Evolutionary conservation across 2,329 filamentous ascomycete species (phyloP).

Genomic region (Colletotrichum truncatum): DNA sequence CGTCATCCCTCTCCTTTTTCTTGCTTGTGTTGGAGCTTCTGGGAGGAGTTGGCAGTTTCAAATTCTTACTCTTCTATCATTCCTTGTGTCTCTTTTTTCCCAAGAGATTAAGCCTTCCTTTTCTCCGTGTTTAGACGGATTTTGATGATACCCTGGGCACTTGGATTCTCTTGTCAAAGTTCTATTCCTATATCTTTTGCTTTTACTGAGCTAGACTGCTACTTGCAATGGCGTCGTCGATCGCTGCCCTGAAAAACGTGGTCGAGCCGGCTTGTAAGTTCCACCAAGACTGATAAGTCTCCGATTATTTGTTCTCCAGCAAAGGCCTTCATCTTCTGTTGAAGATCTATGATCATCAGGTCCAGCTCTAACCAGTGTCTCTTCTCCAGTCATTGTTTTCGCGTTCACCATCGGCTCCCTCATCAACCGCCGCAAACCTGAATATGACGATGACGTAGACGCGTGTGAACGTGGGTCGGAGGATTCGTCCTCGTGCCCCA

Average conservation of each 20-base stretch:
- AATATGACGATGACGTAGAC: slow-evolving; percentile 20
- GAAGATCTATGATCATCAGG: not conserved
- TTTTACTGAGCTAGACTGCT: not conserved
- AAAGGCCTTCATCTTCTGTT: not conserved
- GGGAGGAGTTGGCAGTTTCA: slow-evolving; percentile 1
- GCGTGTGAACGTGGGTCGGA: slow-evolving; percentile 23
- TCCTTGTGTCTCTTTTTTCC: not conserved
- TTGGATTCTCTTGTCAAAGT: not conserved
- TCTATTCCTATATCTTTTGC: not conserved
- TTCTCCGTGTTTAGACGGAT: not conserved
- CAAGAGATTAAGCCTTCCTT: not conserved
- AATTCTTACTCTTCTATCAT: not conserved
- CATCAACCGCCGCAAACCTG: slow-evolving; percentile 27
- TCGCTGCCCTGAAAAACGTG: slow-evolving; percentile 23
- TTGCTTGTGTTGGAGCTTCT: not conserved
- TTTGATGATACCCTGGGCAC: not conserved
- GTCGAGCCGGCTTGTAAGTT: slow-evolving; percentile 28
- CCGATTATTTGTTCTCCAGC: not conserved
- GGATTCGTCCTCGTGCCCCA: slow-evolving; percentile 8
- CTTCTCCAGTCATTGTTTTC: slow-evolving; percentile 20
- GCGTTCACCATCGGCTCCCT: slow-evolving; percentile 29
- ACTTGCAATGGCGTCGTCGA: slow-evolving; percentile 20
- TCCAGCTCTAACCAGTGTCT: not conserved
- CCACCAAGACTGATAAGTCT: not conserved
- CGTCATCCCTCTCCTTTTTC: slow-evolving; percentile 1